Base-by-base conservation (phyloP, 2,329 filamentous ascomycete species). In the Pyrenochaeta sp. region DNA sequence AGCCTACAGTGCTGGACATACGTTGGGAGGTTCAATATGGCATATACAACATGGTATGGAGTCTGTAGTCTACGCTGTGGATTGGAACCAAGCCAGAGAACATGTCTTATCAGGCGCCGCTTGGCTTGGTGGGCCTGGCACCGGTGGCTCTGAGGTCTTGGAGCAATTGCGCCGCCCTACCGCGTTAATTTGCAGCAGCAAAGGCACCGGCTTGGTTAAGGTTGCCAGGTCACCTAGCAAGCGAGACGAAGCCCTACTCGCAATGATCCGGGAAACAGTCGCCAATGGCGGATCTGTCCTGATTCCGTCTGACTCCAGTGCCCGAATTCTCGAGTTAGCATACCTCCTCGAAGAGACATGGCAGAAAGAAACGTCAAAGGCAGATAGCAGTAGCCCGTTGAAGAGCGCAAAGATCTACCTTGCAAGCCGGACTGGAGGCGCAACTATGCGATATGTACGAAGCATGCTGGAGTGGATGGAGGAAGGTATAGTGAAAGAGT, bases 381-480 rank as follows among this genome's bases (percentile, higher is more conserved):
- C 61, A 2, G 70, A 73, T 23, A 54, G 46, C 10, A 79, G 79
- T 2, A 79, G 79, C 58, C 70, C 79, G 1, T 75, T 87, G 37
- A 82, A 79, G 59, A 77, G 77, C 27, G 79, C 83, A 9, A 81
- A 79, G 44, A 81, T 97, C 0, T 97, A 92, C 71, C 81, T 99
- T 37, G 94, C 93, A 0, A 93, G 92, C 33, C 89, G 88, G 54
- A 96, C 92, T 56, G 90, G 91, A 60, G 89, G 91, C 52, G 93
- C 92, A 58, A 96, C 93, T 0, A 90, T 98, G 83, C 85, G 92
- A 46, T 91, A 97, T 63, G 91, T 94, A 21, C 85, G 93, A 62
- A 97, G 94, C 74, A 96, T 99, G 91, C 81, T 99, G 29, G 95
- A 99, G 72, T 99, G 95, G 95, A 98, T 99, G 93, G 93, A 98